Conservation (phyloP, 2,329 filamentous ascomycete species). For the Aplosporella prunicola region DNA sequence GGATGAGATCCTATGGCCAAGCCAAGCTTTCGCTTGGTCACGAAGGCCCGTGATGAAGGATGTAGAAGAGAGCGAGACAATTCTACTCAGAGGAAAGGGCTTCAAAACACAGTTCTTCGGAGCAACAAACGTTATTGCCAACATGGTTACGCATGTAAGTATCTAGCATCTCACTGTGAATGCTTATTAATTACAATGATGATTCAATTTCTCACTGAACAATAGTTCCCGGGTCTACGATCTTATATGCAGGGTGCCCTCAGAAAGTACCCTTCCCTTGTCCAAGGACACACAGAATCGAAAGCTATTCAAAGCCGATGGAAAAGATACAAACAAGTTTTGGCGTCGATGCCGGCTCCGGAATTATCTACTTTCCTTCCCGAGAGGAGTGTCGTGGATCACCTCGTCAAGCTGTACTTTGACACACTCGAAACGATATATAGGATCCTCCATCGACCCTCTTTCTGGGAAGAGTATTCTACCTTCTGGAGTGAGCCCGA, state of each 20-base stretch:
- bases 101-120: constrained; percentile 40
- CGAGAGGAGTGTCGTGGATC: constrained; percentile 1
- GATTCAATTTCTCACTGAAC: too few relatives aligned
- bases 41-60: neutral
- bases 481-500: constrained; percentile 8
- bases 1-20: constrained; percentile 8
- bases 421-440: constrained; percentile 6
- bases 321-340: constrained; percentile 4
- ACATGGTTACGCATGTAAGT: constrained; percentile 24
- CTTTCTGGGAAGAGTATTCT: constrained; percentile 18
- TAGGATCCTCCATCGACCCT: constrained; percentile 17
- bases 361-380: constrained; percentile 5
- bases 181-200: neutral
- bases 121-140: constrained; percentile 30
- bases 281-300: constrained; percentile 24
- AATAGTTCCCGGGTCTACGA: constrained; percentile 29
- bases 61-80: constrained; percentile 22
- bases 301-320: constrained; percentile 18
- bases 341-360: neutral
- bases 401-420: constrained; percentile 7
- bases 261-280: constrained; percentile 20
- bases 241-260: constrained; percentile 13
- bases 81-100: constrained; percentile 33
- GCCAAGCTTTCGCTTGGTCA: constrained; percentile 12
- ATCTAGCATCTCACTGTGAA: constrained; percentile 6